Evolutionary conservation across 2,329 filamentous ascomycete genomes (phyloP).

Genomic region (Colletotrichum australisinense): DNA sequence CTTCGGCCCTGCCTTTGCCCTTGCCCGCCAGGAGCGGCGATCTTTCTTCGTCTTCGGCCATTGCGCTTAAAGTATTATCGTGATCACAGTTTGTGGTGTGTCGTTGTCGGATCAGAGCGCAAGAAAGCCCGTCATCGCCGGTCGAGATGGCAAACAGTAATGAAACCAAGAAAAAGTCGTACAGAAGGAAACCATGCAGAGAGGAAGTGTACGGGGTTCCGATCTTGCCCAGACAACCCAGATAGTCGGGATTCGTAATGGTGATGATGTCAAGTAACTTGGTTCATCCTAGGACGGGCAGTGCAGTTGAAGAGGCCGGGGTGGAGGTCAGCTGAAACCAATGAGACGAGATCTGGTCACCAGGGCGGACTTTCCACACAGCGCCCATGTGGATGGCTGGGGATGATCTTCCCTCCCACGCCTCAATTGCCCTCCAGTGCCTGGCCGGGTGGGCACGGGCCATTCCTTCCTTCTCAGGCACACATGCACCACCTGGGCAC

Average conservation of each 20-base stretch:
- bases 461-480: slow-evolving; percentile 6
- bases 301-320: slow-evolving; percentile 14
- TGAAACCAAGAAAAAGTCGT: neutral
- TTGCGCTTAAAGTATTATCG: slow-evolving; percentile 38
- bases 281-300: slow-evolving; percentile 32
- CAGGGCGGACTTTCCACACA: slow-evolving; percentile 24
- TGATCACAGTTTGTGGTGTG: neutral
- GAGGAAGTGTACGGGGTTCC: slow-evolving; percentile 21
- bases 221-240: slow-evolving; percentile 10
- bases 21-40: slow-evolving; percentile 56
- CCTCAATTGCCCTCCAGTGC: slow-evolving; percentile 6
- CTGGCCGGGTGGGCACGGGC: slow-evolving; percentile 29
- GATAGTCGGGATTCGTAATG: slow-evolving; percentile 32
- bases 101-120: slow-evolving; percentile 10
- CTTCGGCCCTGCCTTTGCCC: slow-evolving; percentile 40
- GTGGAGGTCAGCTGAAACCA: slow-evolving; percentile 36
- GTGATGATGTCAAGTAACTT: slow-evolving; percentile 37
- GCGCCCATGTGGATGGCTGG: slow-evolving; percentile 23
- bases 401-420: slow-evolving; percentile 27
- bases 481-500: neutral
- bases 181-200: slow-evolving; percentile 17
- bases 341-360: slow-evolving; percentile 33
- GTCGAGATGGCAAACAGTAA: neutral
- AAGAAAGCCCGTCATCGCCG: slow-evolving; percentile 22
- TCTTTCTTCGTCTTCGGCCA: slow-evolving; percentile 57